These are phyloP conservation scores for Diaporthe caulivora DNA, from an alignment of 2,329 filamentous ascomycete genomes.

Conservation along the genomic window DNA sequence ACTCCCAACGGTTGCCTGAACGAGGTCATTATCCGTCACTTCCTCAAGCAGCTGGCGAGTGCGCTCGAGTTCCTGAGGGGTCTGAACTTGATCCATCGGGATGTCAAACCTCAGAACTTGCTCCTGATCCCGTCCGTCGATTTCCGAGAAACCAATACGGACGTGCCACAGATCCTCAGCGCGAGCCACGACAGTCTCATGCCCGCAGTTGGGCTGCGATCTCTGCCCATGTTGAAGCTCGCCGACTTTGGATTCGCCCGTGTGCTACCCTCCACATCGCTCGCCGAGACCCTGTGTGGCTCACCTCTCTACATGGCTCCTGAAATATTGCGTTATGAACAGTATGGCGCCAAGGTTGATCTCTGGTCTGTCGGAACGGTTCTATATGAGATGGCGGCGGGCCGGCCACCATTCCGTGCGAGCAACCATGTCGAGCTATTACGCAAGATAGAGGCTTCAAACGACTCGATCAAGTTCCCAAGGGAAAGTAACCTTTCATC, in stretches of 20 bases:
- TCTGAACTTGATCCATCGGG: conserved; percentile 91
- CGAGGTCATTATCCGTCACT: conserved; percentile 96
- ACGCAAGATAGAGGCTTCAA: conserved; percentile 88
- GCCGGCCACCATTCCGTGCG: conserved; percentile 90
- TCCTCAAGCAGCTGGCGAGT: conserved; percentile 93
- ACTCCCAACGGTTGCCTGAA: conserved; percentile 86
- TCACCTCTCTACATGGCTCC: conserved; percentile 99
- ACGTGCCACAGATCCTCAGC: conserved; percentile 77
- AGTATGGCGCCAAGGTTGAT: conserved; percentile 97
- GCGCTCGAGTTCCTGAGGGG: conserved; percentile 89
- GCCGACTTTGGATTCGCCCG: conserved; percentile 99
- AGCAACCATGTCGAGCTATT: conserved; percentile 95
- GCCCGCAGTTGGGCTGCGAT: conserved; percentile 83
- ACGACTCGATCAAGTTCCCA: conserved; percentile 88
- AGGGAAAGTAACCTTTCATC: conserved; percentile 77
- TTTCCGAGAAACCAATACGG: conserved; percentile 72
- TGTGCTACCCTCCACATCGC: conserved; percentile 87
- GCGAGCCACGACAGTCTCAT: conserved; percentile 85
- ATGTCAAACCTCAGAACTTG: conserved; percentile 97
- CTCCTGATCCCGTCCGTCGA: conserved; percentile 85
- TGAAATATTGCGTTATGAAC: conserved; percentile 96
- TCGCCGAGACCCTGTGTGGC: conserved; percentile 96
- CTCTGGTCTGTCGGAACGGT: conserved; percentile 98
- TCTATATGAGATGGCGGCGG: conserved; percentile 93
- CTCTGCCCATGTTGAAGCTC: conserved; percentile 95